Base-by-base conservation (phyloP, 148 eudicot species). In the Arctostaphylos glauca region DNA sequence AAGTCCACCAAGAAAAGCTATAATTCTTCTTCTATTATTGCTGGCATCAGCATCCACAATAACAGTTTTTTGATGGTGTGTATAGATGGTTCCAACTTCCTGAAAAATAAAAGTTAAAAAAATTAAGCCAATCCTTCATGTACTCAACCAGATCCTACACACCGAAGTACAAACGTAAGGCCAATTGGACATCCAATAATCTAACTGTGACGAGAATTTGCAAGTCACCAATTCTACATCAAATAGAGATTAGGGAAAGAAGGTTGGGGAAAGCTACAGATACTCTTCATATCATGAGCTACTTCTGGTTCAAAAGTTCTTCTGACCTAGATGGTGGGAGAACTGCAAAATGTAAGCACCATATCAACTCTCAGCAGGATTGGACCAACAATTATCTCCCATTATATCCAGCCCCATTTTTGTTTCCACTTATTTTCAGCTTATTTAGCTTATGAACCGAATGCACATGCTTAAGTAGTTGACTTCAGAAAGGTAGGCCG, bases 1-100 rank as follows among this genome's bases (percentile, higher is more conserved):
- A 64, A 97, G 96, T 21, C 99, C 99, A 5, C 99, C 99, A 6
- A 97, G 85, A 87, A 97, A 96, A 67, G 98, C 91, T 70, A 88
- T 62, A 67, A 97, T 92, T 90, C 87, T 94, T 85, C 99, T 91
- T 90, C 79, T 87, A 84, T 86, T 87, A 76, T 90, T 83, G 59
- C 98, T 95, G 79, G 97, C 97, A 86, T 92, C 96, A 87, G 91
- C 94, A 85, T 97, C 99, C 54, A 97, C 93, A 66, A 97, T 82
- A 81, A 97, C 94, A 44, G 93, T 92, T 87, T 96, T 96, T 85
- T 96, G 99, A 85, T 96, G 98, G 83, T 96, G 99, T 46, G 99
- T 96, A 84, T 94, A 96, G 59, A 96, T 93, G 76, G 94, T 93
- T 84, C 89, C 97, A 83, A 94, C 98, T 91, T 93, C 98, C 99